phyloP scores from a whole-genome alignment of 2,329 filamentous ascomycete species.

The Conoideocrella luteorostrata region DNA sequence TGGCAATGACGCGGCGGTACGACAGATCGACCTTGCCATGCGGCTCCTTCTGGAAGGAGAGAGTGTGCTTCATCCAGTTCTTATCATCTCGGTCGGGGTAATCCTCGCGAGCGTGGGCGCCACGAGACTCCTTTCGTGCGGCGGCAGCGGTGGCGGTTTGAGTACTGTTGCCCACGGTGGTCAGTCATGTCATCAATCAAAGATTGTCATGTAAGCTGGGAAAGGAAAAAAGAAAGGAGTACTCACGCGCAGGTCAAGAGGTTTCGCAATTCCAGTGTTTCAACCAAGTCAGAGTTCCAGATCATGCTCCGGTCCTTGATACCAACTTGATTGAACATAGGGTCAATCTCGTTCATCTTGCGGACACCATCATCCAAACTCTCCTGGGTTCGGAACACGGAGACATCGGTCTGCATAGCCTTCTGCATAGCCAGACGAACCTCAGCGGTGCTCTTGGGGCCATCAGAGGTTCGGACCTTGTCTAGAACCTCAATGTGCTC shows the following conservation, averaged over 20 bases:
- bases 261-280: slow-evolving; percentile 93
- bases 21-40: slow-evolving; percentile 80
- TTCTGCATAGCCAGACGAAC: slow-evolving; percentile 93
- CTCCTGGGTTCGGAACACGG: slow-evolving; percentile 92
- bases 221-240: background rate
- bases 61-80: slow-evolving; percentile 99
- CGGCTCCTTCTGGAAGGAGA: slow-evolving; percentile 90
- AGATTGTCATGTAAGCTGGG: slow-evolving; percentile 3
- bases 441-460: slow-evolving; percentile 81
- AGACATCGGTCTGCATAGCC: slow-evolving; percentile 96
- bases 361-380: slow-evolving; percentile 87
- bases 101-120: slow-evolving; percentile 95
- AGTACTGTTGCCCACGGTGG: slow-evolving; percentile 47
- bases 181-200: background rate
- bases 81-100: slow-evolving; percentile 90
- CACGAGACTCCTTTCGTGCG: slow-evolving; percentile 94
- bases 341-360: slow-evolving; percentile 81
- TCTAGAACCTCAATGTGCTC: slow-evolving; percentile 83
- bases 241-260: slow-evolving; percentile 92
- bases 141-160: slow-evolving; percentile 90
- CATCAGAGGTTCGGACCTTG: slow-evolving; percentile 74
- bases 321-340: slow-evolving; percentile 72
- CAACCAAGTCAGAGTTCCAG: slow-evolving; percentile 96
- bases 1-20: slow-evolving; percentile 76
- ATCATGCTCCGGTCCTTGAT: slow-evolving; percentile 99